phyloP scores from a whole-genome alignment of 805 yeast species.

The Ogataea methanolica region DNA sequence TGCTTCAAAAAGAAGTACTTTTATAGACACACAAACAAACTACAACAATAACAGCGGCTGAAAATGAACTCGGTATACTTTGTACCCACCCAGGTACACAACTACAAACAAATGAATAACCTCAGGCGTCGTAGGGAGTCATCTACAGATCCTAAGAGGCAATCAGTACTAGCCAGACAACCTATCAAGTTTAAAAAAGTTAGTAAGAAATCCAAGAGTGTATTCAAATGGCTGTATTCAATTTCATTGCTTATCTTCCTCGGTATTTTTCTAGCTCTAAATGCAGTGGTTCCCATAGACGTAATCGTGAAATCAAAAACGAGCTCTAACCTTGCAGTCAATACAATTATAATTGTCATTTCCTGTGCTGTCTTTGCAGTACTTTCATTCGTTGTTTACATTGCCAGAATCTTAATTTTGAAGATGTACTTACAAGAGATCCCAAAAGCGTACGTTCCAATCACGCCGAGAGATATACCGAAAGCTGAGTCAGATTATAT shows the following conservation, averaged over 20 bases:
- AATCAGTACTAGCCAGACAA: constrained; percentile 7
- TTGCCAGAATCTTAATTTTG: constrained; percentile 54
- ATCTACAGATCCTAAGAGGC: constrained; percentile 2
- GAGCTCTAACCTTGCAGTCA: constrained; percentile 59
- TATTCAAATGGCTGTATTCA: constrained; percentile 39
- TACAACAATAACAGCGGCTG: neutral
- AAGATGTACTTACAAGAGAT: constrained; percentile 64
- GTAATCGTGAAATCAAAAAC: constrained; percentile 57
- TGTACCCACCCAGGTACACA: no score
- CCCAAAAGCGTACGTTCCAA: constrained; percentile 74
- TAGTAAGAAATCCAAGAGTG: constrained; percentile 16
- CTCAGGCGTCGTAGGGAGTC: constrained; percentile 8
- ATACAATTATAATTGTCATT: constrained; percentile 74
- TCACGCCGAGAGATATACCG: constrained; percentile 56
- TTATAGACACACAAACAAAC: neutral
- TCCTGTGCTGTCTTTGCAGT: constrained; percentile 61
- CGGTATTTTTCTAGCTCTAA: constrained; percentile 47
- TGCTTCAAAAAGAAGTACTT: no score
- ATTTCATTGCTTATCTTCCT: constrained; percentile 38
- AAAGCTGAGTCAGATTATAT: constrained; percentile 38
- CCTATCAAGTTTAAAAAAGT: constrained; percentile 12
- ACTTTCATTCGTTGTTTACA: constrained; percentile 44
- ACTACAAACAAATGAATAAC: neutral
- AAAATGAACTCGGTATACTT: no score
- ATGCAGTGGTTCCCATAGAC: constrained; percentile 75